These are phyloP conservation scores for Jaenimonas drosophilae DNA, from an alignment of 208 protist species.

Conservation along the genomic window DNA sequence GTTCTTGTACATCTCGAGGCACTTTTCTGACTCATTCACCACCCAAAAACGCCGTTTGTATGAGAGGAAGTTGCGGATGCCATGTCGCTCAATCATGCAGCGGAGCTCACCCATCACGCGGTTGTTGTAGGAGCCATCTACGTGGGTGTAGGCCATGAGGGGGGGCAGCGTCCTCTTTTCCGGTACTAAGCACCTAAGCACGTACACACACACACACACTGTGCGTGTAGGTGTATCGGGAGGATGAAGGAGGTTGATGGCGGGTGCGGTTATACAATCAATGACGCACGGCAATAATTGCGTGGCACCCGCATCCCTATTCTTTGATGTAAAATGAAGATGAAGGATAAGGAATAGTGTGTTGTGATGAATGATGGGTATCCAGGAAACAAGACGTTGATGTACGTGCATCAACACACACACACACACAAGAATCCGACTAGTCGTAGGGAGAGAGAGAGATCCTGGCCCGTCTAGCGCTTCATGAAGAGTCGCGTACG, in stretches of 20 bases:
- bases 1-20: constrained; percentile 80
- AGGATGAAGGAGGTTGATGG: too few species aligned
- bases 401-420: constrained; percentile 1
- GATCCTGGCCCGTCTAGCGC: too few species aligned
- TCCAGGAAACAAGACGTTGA: too few species aligned
- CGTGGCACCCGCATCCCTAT: too few species aligned
- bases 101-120: constrained; percentile 58
- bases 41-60: constrained; percentile 85
- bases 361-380: background rate
- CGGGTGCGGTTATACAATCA: too few species aligned
- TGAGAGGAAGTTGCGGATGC: constrained; percentile 15
- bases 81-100: constrained; percentile 35
- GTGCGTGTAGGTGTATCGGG: too few species aligned
- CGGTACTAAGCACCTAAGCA: too few species aligned
- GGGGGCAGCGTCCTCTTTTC: too few species aligned
- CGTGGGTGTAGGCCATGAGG: too few species aligned
- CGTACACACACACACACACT: too few species aligned
- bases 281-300: too few species aligned
- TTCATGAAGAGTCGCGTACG: constrained; percentile 62
- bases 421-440: constrained; percentile 1
- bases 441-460: background rate
- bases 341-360: background rate
- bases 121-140: background rate
- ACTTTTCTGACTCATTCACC: constrained; percentile 30
- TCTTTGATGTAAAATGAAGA: too few species aligned